These are phyloP conservation scores for Sequoia sempervirens DNA, from an alignment of 75 land plant species.

Conservation along the genomic window DNA sequence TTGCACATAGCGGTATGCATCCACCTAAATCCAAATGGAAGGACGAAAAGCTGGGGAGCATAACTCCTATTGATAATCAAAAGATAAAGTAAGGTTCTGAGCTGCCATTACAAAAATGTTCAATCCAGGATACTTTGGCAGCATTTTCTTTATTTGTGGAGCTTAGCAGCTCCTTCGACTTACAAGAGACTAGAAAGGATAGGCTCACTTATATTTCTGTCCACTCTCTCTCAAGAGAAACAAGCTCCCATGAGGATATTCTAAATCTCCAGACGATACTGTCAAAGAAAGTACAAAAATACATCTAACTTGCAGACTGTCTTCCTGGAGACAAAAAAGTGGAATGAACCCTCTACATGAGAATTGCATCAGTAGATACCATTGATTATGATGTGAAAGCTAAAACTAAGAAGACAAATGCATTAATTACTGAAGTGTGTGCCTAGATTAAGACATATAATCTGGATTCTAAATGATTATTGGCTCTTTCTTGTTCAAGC, in stretches of 20 bases:
- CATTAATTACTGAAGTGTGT: not conserved
- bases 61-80: not conserved
- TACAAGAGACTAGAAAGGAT: not conserved
- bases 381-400: not conserved
- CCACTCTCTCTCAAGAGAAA: not conserved
- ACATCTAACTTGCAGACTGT: not conserved
- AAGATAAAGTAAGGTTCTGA: not conserved
- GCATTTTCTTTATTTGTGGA: not conserved
- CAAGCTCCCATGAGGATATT: not conserved
- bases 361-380: not conserved
- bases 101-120: not conserved
- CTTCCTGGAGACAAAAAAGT: not conserved
- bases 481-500: slow-evolving; percentile 3
- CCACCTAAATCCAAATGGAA: not conserved
- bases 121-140: not conserved
- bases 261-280: not conserved
- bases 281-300: not conserved
- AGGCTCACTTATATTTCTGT: not conserved
- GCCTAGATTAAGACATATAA: not conserved
- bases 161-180: not conserved
- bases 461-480: not conserved
- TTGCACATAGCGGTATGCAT: not conserved
- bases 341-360: not conserved
- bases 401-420: not conserved
- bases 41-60: not conserved